Evolutionary conservation across 805 yeast genomes (phyloP), one percentile per base, ranked within the genome.

Genomic region (Citeromyces nyonsensis): DNA sequence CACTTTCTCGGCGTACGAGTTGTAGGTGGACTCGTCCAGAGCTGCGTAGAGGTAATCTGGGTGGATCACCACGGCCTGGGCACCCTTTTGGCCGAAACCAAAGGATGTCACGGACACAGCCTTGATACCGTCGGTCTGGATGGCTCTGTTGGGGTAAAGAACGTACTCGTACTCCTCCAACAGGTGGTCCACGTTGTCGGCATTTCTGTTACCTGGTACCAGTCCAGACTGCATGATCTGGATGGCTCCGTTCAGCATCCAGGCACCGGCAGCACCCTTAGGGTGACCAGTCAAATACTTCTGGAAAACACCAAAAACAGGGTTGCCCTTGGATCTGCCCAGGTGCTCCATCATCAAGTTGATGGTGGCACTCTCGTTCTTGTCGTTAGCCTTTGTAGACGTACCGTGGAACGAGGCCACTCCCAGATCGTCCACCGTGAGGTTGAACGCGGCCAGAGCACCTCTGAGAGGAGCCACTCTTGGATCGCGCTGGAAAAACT

Each of bases 261-360:
- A 91, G 37, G 99, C 97, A 70, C 96, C 99, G 36, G 99, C 99
- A 48, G 98, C 98, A 73, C 99, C 99, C 81, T 91, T 91, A 49
- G 98, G 98, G 68, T 91, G 99, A 63, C 99, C 99, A 48, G 99
- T 91, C 52, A 91, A 73, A 74, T 71, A 91, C 63, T 91, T 91
- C 64, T 91, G 99, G 94, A 93, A 88, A 35, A 91, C 93, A 72
- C 97, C 96, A 45, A 79, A 68, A 32, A 93, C 86, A 40, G 98
- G 94, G 64, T 91, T 93, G 63, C 99, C 99, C 63, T 82, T 85
- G 36, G 94, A 63, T 64, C 99, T 79, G 45, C 97, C 98, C 52
- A 91, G 67, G 54, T 91, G 98, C 51, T 68, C 62, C 76, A 93
- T 80, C 96, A 93, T 91, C 47, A 68, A 61, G 57, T 91, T 78